Percentiles rank a stretch among this genome's conserved stretches.
These are phyloP conservation scores for Haplosporangium gracile DNA, from an alignment of 192 early-diverging fungal species.

Conservation along the genomic window DNA sequence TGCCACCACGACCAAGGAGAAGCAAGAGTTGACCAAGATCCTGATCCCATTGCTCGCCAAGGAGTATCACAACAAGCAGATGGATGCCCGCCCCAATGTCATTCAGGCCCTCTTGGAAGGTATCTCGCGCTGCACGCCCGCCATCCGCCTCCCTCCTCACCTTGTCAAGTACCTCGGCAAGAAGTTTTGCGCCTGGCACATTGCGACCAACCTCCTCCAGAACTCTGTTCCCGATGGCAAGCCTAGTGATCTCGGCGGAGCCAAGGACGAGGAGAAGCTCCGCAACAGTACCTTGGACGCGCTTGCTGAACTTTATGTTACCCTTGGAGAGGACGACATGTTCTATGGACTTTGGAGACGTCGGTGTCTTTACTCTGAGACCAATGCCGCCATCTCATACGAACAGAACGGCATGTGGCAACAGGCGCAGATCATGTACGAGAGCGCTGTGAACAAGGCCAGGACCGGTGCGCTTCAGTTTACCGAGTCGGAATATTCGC, in stretches of 20 bases:
- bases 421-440: constrained; percentile 91
- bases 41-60: constrained; percentile 89
- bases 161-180: constrained; percentile 95
- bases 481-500: constrained; percentile 93
- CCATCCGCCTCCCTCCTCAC: constrained; percentile 90
- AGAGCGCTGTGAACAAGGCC: constrained; percentile 93
- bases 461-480: constrained; percentile 88
- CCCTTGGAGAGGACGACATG: constrained; percentile 93
- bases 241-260: constrained; percentile 53
- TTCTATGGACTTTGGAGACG: constrained; percentile 94
- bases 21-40: constrained; percentile 87
- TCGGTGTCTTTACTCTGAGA: constrained; percentile 90
- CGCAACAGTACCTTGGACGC: constrained; percentile 93
- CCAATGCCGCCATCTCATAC: constrained; percentile 95
- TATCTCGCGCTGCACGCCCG: constrained; percentile 78
- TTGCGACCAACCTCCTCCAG: constrained; percentile 87
- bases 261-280: constrained; percentile 89
- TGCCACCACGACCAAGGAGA: constrained; percentile 76
- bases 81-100: constrained; percentile 89
- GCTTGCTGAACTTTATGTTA: constrained; percentile 85
- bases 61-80: constrained; percentile 91
- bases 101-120: constrained; percentile 93
- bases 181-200: constrained; percentile 94
- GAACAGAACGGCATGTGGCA: constrained; percentile 96
- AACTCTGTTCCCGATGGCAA: constrained; percentile 64